phyloP scores from a whole-genome alignment of 1,139 yeast species.

The Arxiozyma bovina region DNA sequence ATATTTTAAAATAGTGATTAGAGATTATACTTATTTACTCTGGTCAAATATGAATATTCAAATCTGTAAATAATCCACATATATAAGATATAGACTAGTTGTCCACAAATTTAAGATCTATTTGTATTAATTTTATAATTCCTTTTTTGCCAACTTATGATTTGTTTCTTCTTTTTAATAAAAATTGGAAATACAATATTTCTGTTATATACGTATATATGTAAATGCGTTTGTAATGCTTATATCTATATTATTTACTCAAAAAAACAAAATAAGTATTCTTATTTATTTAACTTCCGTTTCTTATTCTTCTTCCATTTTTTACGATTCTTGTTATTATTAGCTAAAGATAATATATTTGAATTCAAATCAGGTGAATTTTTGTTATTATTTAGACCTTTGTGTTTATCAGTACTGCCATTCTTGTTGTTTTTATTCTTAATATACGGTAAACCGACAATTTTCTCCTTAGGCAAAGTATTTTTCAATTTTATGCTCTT shows the following conservation, averaged over 20 bases:
- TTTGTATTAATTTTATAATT: neutral
- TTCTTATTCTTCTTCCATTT: constrained; percentile 24
- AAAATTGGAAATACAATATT: neutral
- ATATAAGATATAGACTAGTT: neutral
- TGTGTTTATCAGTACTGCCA: neutral
- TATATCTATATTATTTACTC: neutral
- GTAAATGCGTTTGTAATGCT: neutral
- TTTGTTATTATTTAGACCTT: neutral
- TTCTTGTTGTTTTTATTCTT: constrained; percentile 7
- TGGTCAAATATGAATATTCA: constrained; percentile 2
- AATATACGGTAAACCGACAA: constrained; percentile 13
- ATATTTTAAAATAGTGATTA: neutral
- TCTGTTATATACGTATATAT: neutral
- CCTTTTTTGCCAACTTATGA: neutral
- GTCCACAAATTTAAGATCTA: neutral
- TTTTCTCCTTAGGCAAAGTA: constrained; percentile 9
- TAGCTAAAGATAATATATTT: constrained; percentile 1
- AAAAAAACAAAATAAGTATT: neutral
- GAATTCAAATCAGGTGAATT: constrained; percentile 6
- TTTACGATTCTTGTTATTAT: constrained; percentile 9
- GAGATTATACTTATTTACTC: neutral
- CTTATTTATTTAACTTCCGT: constrained; percentile 20
- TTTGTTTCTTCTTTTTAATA: neutral
- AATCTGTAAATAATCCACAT: neutral
- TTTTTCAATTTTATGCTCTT: constrained; percentile 26